A percentile compares a stretch with the other conserved stretches of the same genome.
These are phyloP conservation scores for Flaveria sonorensis DNA, from an alignment of 129 eudicot species.

Conservation along the genomic window DNA sequence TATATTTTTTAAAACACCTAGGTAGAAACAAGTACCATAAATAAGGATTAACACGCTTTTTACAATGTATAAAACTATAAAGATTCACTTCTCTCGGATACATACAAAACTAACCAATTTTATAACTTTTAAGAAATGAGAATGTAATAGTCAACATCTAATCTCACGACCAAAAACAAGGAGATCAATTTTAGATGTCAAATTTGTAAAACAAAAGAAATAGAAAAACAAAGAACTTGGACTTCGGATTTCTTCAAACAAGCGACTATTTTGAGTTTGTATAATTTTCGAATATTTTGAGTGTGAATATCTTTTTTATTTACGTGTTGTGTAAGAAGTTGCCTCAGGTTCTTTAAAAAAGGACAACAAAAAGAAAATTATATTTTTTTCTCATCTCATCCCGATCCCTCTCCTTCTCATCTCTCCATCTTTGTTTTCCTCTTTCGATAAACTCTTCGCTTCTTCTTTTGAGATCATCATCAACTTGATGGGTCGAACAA, in stretches of 20 bases:
- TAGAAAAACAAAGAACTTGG: neutral
- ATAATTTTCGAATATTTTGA: neutral
- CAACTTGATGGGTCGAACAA: neutral
- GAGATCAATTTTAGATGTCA: constrained; percentile 11
- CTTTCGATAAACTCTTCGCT: constrained; percentile 30
- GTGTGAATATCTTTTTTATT: neutral
- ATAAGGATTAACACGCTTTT: neutral
- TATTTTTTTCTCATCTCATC: constrained; percentile 2
- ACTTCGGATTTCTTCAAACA: neutral
- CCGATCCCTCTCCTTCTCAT: constrained; percentile 27
- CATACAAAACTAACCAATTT: neutral
- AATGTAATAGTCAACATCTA: neutral
- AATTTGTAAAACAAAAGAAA: neutral
- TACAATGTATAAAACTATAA: neutral
- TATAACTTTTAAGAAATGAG: neutral
- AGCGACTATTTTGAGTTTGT: neutral
- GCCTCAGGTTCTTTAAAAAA: neutral
- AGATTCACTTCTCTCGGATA: neutral
- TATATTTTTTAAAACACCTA: neutral
- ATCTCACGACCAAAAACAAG: constrained; percentile 26
- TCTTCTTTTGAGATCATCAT: constrained; percentile 37
- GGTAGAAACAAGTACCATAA: neutral
- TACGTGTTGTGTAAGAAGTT: neutral
- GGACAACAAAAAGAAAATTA: neutral
- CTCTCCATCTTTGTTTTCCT: constrained; percentile 29